phyloP scores from a whole-genome alignment of 768 basidiomycete species.

The Tremella mesenterica region DNA sequence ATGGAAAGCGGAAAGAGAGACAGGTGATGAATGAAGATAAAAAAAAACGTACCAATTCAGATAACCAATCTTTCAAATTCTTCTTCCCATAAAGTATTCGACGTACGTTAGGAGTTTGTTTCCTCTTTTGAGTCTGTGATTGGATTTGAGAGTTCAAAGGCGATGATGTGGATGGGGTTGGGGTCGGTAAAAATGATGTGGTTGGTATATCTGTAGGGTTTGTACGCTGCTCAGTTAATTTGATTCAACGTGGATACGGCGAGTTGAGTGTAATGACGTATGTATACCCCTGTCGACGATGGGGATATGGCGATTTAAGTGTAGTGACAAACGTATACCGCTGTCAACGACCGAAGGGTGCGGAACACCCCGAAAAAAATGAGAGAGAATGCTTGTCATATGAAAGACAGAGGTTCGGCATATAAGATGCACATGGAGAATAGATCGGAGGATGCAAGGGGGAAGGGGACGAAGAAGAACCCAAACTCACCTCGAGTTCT shows the following conservation, averaged over 20 bases:
- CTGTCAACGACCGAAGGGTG: no score
- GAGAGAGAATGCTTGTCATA: no score
- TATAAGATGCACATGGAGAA: no score
- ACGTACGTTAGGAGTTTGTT: conserved; percentile 35
- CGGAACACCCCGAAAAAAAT: no score
- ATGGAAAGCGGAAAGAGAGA: background rate
- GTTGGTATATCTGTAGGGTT: conserved; percentile 41
- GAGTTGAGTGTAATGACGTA: no score
- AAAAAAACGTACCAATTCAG: conserved; percentile 29
- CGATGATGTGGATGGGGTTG: background rate
- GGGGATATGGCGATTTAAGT: background rate
- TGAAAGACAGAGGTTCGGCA: no score
- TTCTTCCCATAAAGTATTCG: conserved; percentile 36
- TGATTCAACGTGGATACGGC: background rate
- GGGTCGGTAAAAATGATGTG: conserved; percentile 22
- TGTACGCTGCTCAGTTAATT: conserved; percentile 24
- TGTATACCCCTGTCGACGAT: no score
- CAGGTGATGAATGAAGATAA: background rate
- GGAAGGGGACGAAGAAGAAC: background rate
- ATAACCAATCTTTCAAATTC: conserved; percentile 37
- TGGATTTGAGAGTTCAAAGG: background rate
- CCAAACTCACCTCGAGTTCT: conserved; percentile 36
- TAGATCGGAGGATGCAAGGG: no score
- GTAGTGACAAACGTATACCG: no score
- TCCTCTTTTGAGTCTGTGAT: conserved; percentile 28